phyloP scores from a whole-genome alignment of 805 yeast species.

The Suhomyces faveliae region DNA sequence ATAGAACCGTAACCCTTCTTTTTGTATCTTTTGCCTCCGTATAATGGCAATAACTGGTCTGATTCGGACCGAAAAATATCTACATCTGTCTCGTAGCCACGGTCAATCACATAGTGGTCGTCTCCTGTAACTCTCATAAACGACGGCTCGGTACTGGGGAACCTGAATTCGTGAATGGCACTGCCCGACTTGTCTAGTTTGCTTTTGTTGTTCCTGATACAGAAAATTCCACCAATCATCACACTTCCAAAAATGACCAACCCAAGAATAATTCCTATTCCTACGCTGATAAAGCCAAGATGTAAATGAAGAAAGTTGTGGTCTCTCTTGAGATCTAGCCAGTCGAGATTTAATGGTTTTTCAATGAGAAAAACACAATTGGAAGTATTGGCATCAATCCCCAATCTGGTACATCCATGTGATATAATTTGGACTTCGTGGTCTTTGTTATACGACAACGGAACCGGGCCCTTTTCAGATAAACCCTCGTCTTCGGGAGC shows the following conservation, averaged over 20 bases:
- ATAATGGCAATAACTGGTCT: slow-evolving; percentile 29
- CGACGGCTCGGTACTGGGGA: slow-evolving; percentile 23
- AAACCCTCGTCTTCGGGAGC: background rate
- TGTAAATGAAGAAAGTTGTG: slow-evolving; percentile 52
- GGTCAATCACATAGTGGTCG: slow-evolving; percentile 24
- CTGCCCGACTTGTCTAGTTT: slow-evolving; percentile 2
- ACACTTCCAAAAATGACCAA: slow-evolving; percentile 37
- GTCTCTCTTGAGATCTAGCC: slow-evolving; percentile 50
- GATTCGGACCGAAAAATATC: slow-evolving; percentile 33
- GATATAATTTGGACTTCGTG: slow-evolving; percentile 58
- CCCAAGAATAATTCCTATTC: slow-evolving; percentile 66
- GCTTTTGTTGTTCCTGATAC: slow-evolving; percentile 8
- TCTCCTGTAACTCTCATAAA: slow-evolving; percentile 42
- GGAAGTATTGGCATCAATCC: slow-evolving; percentile 20
- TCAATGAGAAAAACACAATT: slow-evolving; percentile 64
- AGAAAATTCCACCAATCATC: slow-evolving; percentile 10
- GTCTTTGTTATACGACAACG: slow-evolving; percentile 43
- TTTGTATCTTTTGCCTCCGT: slow-evolving; percentile 16
- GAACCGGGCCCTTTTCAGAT: background rate
- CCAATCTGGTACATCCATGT: slow-evolving; percentile 54
- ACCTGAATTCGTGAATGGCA: slow-evolving; percentile 2
- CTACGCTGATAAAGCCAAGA: slow-evolving; percentile 66
- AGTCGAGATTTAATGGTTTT: slow-evolving; percentile 59
- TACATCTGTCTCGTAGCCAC: slow-evolving; percentile 45
- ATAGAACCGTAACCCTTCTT: slow-evolving; percentile 21